Evolutionary conservation across 768 basidiomycete genomes (phyloP), one percentile per base, ranked within the genome.

Genomic region (Lentinula boryana): DNA sequence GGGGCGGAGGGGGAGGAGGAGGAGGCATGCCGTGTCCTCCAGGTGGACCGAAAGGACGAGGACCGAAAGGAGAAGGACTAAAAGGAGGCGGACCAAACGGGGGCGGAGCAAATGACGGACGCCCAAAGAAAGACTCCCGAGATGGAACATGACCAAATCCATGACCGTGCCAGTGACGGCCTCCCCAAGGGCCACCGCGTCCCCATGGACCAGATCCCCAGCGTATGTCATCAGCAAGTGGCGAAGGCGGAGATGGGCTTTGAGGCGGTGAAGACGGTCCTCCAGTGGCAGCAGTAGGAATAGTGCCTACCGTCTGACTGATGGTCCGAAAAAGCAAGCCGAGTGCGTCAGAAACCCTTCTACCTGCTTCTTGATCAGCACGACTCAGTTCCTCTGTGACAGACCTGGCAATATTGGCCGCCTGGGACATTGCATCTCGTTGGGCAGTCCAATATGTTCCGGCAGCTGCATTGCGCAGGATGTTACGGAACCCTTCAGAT

Each of bases 391-490:
- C 77, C 35, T 76, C 77, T 0, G 81, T 74, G 1, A 83, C 76
- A 50, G 74, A 74, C 57, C 80, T 82, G 15, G 80, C 77, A 7
- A 88, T 66, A 38, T 80, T 77, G 3, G 84, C 85, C 18, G 84
- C 82, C 21, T 82, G 80, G 7, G 84, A 79, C 48, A 90, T 70
- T 2, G 81, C 74, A 8, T 82, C 80, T 52, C 86, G 82, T 66
- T 90, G 87, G 32, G 78, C 70, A 38, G 74, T 70, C 89, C 88
- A 93, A 68, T 93, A 92, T 8, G 80, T 75, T 23, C 89, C 90
- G 55, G 75, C 82, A 5, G 79, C 75, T 4, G 86, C 76, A 64
- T 91, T 89, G 54, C 75, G 74, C 49, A 84, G 69, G 36, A 93
- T 81, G 67, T 82, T 85, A 60, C 83, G 85, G 60, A 93, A 68